Evolutionary conservation across 495 filamentous ascomycete genomes (phyloP).

Genomic region (Cryomyces minteri): DNA sequence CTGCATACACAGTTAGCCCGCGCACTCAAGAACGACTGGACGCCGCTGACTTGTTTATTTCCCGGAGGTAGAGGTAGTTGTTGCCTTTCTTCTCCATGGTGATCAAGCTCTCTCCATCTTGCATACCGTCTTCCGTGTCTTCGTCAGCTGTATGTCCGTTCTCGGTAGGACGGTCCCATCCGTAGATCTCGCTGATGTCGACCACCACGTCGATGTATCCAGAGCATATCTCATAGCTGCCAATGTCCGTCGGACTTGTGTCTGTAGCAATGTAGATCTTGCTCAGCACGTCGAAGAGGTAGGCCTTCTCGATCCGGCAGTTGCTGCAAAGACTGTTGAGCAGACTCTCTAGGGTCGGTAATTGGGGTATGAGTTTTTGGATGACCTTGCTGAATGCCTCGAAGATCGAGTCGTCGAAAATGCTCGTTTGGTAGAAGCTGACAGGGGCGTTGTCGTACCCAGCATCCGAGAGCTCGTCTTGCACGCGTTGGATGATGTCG

Average conservation of each 20-base stretch:
- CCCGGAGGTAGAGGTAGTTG: slow-evolving; percentile 60
- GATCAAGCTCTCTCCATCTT: slow-evolving; percentile 62
- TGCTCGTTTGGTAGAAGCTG: slow-evolving; percentile 83
- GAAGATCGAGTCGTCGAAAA: slow-evolving; percentile 96
- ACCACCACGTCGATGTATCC: slow-evolving; percentile 97
- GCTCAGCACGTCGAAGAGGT: slow-evolving; percentile 87
- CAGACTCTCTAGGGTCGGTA: slow-evolving; percentile 79
- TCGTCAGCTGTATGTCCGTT: slow-evolving; percentile 24
- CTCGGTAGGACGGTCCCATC: slow-evolving; percentile 37
- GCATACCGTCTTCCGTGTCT: slow-evolving; percentile 41
- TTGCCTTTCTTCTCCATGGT: slow-evolving; percentile 55
- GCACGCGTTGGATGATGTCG: slow-evolving; percentile 89
- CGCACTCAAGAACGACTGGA: not conserved
- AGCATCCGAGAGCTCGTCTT: slow-evolving; percentile 82
- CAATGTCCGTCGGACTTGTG: slow-evolving; percentile 77
- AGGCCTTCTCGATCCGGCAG: slow-evolving; percentile 91
- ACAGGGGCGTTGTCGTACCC: slow-evolving; percentile 85
- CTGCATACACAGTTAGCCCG: slow-evolving; percentile 6
- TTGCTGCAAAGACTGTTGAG: slow-evolving; percentile 76
- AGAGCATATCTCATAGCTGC: slow-evolving; percentile 89
- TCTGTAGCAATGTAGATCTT: slow-evolving; percentile 98
- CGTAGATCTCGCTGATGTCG: slow-evolving; percentile 87
- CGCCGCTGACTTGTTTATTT: slow-evolving; percentile 64
- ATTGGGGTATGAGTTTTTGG: slow-evolving; percentile 85
- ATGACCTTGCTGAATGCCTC: slow-evolving; percentile 97